Evolutionary conservation across 2,329 filamentous ascomycete genomes (phyloP).

Genomic region (Amauroascus verrucosus): DNA sequence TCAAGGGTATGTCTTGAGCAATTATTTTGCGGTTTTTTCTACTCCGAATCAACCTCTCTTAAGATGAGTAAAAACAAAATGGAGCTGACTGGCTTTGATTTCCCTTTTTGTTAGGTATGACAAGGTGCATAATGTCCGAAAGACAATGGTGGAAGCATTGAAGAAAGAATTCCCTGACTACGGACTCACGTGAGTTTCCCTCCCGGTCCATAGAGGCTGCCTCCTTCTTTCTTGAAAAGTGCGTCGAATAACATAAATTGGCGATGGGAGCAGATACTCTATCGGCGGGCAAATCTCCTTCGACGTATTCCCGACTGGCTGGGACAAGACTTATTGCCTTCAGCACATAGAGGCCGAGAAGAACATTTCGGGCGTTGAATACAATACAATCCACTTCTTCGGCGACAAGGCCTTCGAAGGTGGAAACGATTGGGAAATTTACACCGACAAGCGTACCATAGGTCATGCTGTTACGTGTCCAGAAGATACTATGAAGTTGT

Average conservation of each 20-base stretch:
- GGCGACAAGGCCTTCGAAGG: slow-evolving; percentile 88
- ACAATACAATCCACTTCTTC: slow-evolving; percentile 92
- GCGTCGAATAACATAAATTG: background rate
- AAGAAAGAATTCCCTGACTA: slow-evolving; percentile 72
- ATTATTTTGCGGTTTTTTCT: background rate
- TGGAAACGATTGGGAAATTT: slow-evolving; percentile 96
- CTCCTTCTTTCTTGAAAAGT: background rate
- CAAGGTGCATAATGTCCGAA: slow-evolving; percentile 62
- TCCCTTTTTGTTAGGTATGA: slow-evolving; percentile 49
- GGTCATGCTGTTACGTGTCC: slow-evolving; percentile 76
- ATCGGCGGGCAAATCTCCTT: slow-evolving; percentile 98
- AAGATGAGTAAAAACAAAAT: too few relatives aligned
- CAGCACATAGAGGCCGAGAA: slow-evolving; percentile 74
- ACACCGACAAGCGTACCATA: slow-evolving; percentile 64
- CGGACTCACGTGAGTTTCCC: slow-evolving; percentile 63
- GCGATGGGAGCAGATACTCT: slow-evolving; percentile 53
- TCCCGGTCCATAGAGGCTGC: background rate
- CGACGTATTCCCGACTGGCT: slow-evolving; percentile 90
- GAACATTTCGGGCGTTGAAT: slow-evolving; percentile 53
- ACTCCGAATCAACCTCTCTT: background rate
- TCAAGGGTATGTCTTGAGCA: slow-evolving; percentile 41
- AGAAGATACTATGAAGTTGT: slow-evolving; percentile 66
- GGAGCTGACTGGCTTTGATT: background rate
- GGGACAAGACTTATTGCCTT: slow-evolving; percentile 98
- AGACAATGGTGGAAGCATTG: slow-evolving; percentile 64